phyloP scores from a whole-genome alignment of 2,329 filamentous ascomycete species.

The Amesomyces nigricolor region DNA sequence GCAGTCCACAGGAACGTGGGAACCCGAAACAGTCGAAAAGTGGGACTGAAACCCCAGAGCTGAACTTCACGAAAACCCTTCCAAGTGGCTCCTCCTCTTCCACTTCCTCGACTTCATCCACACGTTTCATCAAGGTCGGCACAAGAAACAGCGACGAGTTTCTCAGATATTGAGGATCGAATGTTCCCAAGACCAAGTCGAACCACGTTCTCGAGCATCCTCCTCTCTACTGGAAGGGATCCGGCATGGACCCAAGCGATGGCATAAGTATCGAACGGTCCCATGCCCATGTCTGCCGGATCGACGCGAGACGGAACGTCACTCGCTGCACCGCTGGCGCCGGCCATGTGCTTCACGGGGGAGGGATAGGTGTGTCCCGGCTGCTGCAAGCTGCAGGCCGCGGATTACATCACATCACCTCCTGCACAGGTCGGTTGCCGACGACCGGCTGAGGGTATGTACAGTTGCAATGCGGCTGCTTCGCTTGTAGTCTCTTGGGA shows the following conservation, averaged over 20 bases:
- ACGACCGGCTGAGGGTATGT: background rate
- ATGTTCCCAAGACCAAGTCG: slow-evolving; percentile 28
- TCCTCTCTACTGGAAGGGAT: slow-evolving; percentile 9
- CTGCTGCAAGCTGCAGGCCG: too few relatives aligned
- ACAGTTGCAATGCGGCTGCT: background rate
- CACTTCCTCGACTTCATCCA: background rate
- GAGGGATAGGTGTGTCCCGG: too few relatives aligned
- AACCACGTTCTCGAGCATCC: slow-evolving; percentile 26
- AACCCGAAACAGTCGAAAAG: slow-evolving; percentile 16
- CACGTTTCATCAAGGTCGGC: background rate
- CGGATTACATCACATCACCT: background rate
- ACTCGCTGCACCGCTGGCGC: slow-evolving; percentile 14
- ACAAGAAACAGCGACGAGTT: background rate
- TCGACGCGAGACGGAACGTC: slow-evolving; percentile 22
- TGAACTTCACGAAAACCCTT: background rate
- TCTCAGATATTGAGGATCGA: slow-evolving; percentile 21
- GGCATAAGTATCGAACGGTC: slow-evolving; percentile 30
- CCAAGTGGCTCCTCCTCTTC: too few relatives aligned
- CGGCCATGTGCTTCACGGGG: slow-evolving; percentile 19
- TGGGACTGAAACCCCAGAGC: background rate
- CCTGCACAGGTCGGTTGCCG: background rate
- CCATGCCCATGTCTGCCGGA: slow-evolving; percentile 22
- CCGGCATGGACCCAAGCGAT: slow-evolving; percentile 7
- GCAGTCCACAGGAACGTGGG: slow-evolving; percentile 9
- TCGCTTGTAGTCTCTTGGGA: too few relatives aligned